phyloP scores from a whole-genome alignment of 441 rosid genomes.

The Croton setiger region DNA sequence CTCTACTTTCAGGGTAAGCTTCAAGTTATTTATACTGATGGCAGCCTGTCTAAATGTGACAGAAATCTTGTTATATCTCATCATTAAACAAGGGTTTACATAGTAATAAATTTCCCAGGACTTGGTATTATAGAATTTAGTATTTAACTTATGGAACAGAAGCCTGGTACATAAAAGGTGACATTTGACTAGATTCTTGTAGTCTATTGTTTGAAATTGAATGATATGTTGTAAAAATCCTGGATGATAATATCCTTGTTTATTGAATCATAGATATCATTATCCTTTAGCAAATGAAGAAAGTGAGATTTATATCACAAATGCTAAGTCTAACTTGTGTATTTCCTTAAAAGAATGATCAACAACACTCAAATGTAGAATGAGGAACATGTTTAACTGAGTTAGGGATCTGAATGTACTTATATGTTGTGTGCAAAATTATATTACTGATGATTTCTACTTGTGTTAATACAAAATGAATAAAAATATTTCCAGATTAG shows the following conservation, averaged over 20 bases:
- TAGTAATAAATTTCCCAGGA: background rate
- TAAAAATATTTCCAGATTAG: background rate
- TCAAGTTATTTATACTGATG: background rate
- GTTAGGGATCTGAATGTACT: background rate
- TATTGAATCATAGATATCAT: background rate
- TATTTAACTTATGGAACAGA: background rate
- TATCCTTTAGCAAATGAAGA: too few species aligned
- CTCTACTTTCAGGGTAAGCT: constrained; percentile 77
- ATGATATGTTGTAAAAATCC: background rate
- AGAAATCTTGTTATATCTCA: background rate
- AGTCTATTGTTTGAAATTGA: background rate
- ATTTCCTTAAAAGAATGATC: constrained; percentile 1
- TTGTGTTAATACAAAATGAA: background rate
- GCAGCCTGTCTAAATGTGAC: background rate
- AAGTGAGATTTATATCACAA: background rate
- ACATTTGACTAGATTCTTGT: background rate
- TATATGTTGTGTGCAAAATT: background rate
- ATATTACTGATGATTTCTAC: background rate
- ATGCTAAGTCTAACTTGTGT: background rate
- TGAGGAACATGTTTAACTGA: background rate
- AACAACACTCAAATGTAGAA: background rate
- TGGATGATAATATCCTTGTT: background rate
- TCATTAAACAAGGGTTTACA: constrained; percentile 3
- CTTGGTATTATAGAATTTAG: background rate
- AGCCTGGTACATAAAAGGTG: background rate